Conservation (phyloP, 257 asterid genomes). For the Knoxia roxburghii region DNA sequence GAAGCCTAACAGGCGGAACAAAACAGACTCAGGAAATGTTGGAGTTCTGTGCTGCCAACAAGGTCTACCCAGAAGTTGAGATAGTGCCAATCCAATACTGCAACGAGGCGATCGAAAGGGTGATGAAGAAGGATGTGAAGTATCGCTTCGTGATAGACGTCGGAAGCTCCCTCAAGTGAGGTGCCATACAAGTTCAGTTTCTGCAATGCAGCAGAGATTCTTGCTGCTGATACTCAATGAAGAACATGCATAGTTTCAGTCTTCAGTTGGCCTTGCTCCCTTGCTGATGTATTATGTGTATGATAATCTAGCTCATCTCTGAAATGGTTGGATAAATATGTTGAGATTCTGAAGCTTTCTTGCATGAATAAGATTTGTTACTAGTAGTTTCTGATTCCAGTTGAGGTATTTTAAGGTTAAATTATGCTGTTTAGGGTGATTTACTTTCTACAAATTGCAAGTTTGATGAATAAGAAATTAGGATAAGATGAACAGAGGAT, state of each 20-base stretch:
- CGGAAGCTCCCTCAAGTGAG: conserved; percentile 56
- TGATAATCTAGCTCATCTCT: too few species aligned
- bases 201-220: not conserved
- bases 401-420: too few species aligned
- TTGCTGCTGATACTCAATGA: not conserved
- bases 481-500: too few species aligned
- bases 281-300: too few species aligned
- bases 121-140: conserved; percentile 76
- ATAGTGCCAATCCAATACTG: conserved; percentile 56
- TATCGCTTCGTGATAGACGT: conserved; percentile 88
- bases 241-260: not conserved
- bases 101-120: conserved; percentile 75
- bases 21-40: conserved; percentile 78
- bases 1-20: conserved; percentile 82
- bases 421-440: too few species aligned
- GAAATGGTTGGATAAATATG: too few species aligned
- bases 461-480: too few species aligned
- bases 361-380: too few species aligned
- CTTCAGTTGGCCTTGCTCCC: not conserved
- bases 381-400: too few species aligned
- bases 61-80: conserved; percentile 77
- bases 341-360: too few species aligned
- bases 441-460: too few species aligned
- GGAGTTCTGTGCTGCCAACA: conserved; percentile 79
- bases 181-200: not conserved